A percentile compares a stretch with the other conserved stretches of the same genome.
Evolutionary conservation across 441 rosid species (phyloP).

Genomic region (Euphorbia celastroides): DNA sequence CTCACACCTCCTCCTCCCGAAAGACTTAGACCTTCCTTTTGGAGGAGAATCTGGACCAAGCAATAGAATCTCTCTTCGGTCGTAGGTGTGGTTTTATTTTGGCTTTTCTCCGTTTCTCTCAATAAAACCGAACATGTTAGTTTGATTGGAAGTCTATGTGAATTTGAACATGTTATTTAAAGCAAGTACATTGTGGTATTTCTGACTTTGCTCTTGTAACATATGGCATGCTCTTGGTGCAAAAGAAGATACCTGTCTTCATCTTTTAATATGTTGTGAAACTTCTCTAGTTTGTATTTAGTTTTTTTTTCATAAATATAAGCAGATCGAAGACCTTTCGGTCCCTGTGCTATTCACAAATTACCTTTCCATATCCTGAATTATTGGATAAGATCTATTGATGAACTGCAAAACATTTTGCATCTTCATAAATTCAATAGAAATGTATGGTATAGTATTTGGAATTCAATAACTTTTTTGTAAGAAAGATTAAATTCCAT

Average conservation of each 20-base stretch:
- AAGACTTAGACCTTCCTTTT: conserved; percentile 13
- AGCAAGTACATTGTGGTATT: neutral
- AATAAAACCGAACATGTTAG: neutral
- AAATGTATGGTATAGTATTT: too few species aligned
- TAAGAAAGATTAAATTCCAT: too few species aligned
- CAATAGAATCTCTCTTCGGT: neutral
- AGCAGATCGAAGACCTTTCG: too few species aligned
- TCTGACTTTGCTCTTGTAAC: neutral
- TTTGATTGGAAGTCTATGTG: neutral
- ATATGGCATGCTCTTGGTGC: neutral
- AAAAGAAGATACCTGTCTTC: neutral
- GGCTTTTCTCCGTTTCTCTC: neutral
- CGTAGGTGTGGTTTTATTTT: neutral
- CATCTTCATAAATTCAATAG: too few species aligned
- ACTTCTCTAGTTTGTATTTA: neutral
- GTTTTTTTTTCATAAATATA: neutral
- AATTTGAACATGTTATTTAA: neutral
- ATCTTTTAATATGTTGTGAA: neutral
- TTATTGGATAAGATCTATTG: too few species aligned
- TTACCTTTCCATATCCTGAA: too few species aligned
- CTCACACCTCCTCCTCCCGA: conserved; percentile 74
- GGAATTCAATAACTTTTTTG: too few species aligned
- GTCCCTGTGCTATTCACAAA: neutral
- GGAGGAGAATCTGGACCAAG: conserved; percentile 20
- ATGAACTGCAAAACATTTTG: too few species aligned